Base-by-base conservation (phyloP, 768 basidiomycete species). In the Pseudohyphozyma bogoriensis region DNA sequence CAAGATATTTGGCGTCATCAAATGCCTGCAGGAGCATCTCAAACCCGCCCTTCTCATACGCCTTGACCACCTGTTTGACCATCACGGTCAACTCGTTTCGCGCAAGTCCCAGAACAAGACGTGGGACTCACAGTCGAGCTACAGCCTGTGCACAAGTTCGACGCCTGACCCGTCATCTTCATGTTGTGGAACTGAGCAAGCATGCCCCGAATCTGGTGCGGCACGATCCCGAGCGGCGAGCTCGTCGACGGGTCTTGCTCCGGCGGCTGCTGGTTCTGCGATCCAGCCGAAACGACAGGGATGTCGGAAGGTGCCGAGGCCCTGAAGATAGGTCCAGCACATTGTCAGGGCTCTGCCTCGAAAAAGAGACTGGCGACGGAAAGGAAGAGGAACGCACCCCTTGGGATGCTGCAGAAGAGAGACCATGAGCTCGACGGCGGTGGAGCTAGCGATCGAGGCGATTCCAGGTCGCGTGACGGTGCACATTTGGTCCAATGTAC, bases 401-500 rank as follows among this genome's bases (percentile, higher is more conserved):
- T 84, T 78, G 0, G 90, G 88, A 75, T 96, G 91, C 70, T 96
- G 92, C 11, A 96, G 67, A 4, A 95, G 74, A 0, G 89, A 87
- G 2, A 88, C 84, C 28, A 97, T 80, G 12, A 99, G 78, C 72
- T 99, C 95, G 2, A 96, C 93, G 0, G 90, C 91, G 0, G 86
- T 87, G 1, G 92, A 85, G 2, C 87, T 82, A 0, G 95, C 95
- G 54, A 96, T 89, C 0, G 89, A 83, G 0, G 93, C 95, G 2
- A 97, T 79, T 0, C 93, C 93, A 0, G 95, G 95, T 26, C 95
- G 78, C 0, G 93, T 96, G 33, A 99, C 95, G 1, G 95, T 97
- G 72, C 95, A 99, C 93, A 96, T 96, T 73, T 97, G 93, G 73
- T 97, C 95, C 18, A 97, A 80, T 5, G 92, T 93, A 44, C 91